phyloP scores from a whole-genome alignment of 495 filamentous ascomycete genomes.

The Tuber umbilicatum region DNA sequence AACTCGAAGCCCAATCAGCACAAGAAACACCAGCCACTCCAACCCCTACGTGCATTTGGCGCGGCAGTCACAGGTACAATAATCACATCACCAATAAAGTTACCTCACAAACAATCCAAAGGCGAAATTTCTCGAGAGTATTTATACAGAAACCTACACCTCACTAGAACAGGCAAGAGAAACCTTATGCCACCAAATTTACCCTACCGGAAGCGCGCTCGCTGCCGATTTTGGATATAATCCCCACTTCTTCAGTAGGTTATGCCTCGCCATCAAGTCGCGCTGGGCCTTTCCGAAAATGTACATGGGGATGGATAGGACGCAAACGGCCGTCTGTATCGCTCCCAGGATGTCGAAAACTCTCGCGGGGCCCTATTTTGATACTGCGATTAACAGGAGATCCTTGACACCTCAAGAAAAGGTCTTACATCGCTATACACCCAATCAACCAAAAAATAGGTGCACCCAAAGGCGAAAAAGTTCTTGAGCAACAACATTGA shows the following conservation, averaged over 20 bases:
- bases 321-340: constrained; percentile 44
- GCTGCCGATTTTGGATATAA: constrained; percentile 35
- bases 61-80: too few species aligned
- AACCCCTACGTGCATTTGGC: neutral
- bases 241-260: constrained; percentile 33
- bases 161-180: neutral
- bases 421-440: constrained; percentile 27
- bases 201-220: neutral
- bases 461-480: constrained; percentile 47
- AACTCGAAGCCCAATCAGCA: neutral
- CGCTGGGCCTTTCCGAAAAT: constrained; percentile 45
- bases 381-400: neutral
- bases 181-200: neutral
- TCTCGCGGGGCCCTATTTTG: constrained; percentile 41
- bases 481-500: constrained; percentile 46
- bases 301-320: constrained; percentile 45
- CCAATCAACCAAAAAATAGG: constrained; percentile 48
- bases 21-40: neutral
- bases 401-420: neutral
- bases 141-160: neutral
- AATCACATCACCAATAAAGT: neutral
- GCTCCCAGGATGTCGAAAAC: constrained; percentile 47
- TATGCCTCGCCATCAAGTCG: constrained; percentile 35
- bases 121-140: neutral
- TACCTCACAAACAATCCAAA: neutral